Evolutionary conservation across 768 basidiomycete species (phyloP), one percentile per base, ranked within the genome.

Genomic region (Lactarius tabidus): DNA sequence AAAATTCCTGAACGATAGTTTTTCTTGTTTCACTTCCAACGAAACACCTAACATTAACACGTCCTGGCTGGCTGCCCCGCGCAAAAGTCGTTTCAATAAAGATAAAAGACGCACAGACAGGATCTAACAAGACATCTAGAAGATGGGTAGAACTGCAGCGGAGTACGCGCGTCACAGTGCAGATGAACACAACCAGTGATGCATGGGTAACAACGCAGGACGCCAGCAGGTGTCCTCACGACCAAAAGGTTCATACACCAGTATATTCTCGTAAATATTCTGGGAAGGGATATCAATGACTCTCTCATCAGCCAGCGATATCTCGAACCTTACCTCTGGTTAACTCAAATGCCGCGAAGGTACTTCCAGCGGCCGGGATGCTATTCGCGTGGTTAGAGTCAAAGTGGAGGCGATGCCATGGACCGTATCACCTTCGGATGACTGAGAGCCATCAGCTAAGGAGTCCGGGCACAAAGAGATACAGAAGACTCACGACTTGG

Each of bases 311-410:
- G 3, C 45, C 48, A 61, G 6, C 2, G n/a, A 6, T 18, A 20
- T 6, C 23, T n/a, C 6, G 9, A 12, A 70, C 82, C n/a, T 62
- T 59, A 87, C 88, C 88, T 79, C 91, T 77, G 0, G 88, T 91
- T 31, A 95, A 72, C 74, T 97, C 94, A 71, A 90, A 97, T 0
- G 90, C 90, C 14, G 91, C 88, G 69, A 97, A 96, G 3, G 95
- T 97, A 69, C 88, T 87, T 51, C 86, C 95, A 15, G 93, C 94
- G 6, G 95, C 91, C 17, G 95, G 95, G 71, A 95, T 93, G 75
- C 93, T 93, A 68, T 56, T 38, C 18, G 70, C 65, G 29, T 17
- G 28, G 17, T 60, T 51, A 63, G 61, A 45, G 28, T 51, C n/a
- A 20, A 55, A 51, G n/a, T 20, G 23, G 23, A 17, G 15, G 43